Conservation (phyloP, 441 rosid genomes). For the Gossypium davidsonii region DNA sequence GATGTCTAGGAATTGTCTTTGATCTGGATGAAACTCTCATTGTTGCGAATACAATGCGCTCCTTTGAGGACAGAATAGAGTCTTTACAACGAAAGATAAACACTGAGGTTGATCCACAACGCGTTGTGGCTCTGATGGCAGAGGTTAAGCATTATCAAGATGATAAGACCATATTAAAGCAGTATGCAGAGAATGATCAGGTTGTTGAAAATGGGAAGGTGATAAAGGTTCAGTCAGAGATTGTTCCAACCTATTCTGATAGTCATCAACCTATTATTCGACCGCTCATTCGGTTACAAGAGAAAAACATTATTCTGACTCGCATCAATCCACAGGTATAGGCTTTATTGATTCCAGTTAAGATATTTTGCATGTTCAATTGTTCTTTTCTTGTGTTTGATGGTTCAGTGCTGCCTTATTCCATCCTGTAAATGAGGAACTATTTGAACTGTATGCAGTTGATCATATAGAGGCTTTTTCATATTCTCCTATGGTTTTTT, state of each 20-base stretch:
- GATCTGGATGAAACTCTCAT: constrained; percentile 97
- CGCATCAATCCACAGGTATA: constrained; percentile 90
- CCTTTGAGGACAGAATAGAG: constrained; percentile 88
- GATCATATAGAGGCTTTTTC: background rate
- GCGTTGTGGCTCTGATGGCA: constrained; percentile 56
- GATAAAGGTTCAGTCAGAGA: constrained; percentile 62
- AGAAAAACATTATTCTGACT: constrained; percentile 77
- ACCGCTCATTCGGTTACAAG: constrained; percentile 75
- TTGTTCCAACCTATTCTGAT: constrained; percentile 73
- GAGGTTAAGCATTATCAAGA: constrained; percentile 90
- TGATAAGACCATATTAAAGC: constrained; percentile 76
- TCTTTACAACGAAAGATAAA: constrained; percentile 67
- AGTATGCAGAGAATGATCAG: constrained; percentile 80
- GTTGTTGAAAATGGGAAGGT: constrained; percentile 87
- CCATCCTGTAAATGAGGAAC: background rate
- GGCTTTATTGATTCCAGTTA: constrained; percentile 10
- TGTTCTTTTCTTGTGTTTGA: background rate
- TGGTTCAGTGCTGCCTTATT: background rate
- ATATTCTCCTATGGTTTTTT: background rate
- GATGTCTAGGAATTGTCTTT: constrained; percentile 95
- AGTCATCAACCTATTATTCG: constrained; percentile 68
- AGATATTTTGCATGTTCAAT: background rate
- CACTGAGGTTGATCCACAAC: constrained; percentile 26
- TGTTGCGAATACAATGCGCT: constrained; percentile 87
- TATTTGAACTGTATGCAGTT: background rate